phyloP scores from a whole-genome alignment of 2,329 filamentous ascomycete species.

The Ceratocystis harringtonii region DNA sequence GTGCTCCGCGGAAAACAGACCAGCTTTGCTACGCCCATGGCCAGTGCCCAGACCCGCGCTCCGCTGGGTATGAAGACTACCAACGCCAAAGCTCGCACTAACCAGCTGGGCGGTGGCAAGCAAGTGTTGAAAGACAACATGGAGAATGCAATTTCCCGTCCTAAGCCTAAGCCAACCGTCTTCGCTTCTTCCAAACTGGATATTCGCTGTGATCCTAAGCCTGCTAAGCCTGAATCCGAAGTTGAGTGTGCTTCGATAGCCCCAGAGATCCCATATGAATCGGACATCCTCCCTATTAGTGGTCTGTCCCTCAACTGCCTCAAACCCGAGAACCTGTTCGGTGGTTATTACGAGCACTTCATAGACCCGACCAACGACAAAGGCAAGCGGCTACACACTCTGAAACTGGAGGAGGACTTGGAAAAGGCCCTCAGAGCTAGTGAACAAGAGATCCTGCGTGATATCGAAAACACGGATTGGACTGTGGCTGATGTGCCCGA shows the following conservation, averaged over 20 bases:
- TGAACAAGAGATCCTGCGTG: slow-evolving; percentile 52
- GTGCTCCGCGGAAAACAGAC: slow-evolving; percentile 11
- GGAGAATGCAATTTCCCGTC: slow-evolving; percentile 35
- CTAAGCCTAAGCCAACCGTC: slow-evolving; percentile 40
- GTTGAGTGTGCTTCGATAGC: slow-evolving; percentile 77
- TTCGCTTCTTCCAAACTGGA: slow-evolving; percentile 32
- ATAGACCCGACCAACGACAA: slow-evolving; percentile 51
- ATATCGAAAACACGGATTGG: slow-evolving; percentile 49
- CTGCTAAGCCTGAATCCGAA: slow-evolving; percentile 45
- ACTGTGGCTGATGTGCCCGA: slow-evolving; percentile 42
- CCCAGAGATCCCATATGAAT: slow-evolving; percentile 50
- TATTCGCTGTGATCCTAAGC: slow-evolving; percentile 24
- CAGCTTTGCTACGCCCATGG: slow-evolving; percentile 8
- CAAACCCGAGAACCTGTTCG: slow-evolving; percentile 43
- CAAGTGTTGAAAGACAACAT: slow-evolving; percentile 43
- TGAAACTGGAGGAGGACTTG: slow-evolving; percentile 41
- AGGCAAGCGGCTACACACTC: slow-evolving; percentile 47
- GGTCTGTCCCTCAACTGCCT: slow-evolving; percentile 42
- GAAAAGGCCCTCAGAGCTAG: slow-evolving; percentile 38
- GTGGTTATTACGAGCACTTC: slow-evolving; percentile 46
- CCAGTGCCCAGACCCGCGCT: slow-evolving; percentile 47
- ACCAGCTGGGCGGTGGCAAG: slow-evolving; percentile 45
- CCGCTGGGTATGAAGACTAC: slow-evolving; percentile 90
- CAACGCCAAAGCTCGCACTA: slow-evolving; percentile 64
- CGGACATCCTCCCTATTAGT: slow-evolving; percentile 48